phyloP scores from a whole-genome alignment of 1,284 basidiomycete species.

The Xanthoconium separans region DNA sequence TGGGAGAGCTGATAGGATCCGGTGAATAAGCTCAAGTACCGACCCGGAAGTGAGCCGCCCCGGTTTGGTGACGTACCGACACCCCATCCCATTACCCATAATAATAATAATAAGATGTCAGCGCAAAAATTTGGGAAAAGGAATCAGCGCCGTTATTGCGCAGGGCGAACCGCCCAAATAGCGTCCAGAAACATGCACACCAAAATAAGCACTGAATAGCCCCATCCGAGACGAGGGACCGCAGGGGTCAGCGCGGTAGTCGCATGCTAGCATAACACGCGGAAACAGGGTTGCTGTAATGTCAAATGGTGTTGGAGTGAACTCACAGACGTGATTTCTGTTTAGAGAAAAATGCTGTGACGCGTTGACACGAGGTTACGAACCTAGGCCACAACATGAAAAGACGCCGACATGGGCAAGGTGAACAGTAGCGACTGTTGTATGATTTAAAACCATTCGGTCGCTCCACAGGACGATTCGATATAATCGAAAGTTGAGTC shows the following conservation, averaged over 20 bases:
- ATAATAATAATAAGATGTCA: constrained; percentile 4
- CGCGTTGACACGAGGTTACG: constrained; percentile 19
- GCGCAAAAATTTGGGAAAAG: constrained; percentile 4
- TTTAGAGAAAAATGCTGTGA: constrained; percentile 22
- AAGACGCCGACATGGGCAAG: neutral
- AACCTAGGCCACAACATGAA: constrained; percentile 8
- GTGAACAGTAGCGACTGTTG: neutral
- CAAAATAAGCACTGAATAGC: neutral
- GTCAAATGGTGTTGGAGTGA: constrained; percentile 14
- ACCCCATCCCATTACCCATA: constrained; percentile 18
- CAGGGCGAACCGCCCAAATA: neutral
- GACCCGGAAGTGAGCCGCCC: constrained; percentile 11
- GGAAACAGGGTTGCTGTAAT: constrained; percentile 25
- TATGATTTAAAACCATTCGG: no score
- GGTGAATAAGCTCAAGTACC: constrained; percentile 10
- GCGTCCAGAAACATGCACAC: neutral
- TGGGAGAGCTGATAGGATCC: constrained; percentile 4
- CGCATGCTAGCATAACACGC: constrained; percentile 22
- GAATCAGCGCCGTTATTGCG: constrained; percentile 5
- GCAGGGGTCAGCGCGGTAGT: constrained; percentile 13
- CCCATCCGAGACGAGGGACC: constrained; percentile 2
- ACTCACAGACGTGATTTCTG: constrained; percentile 12
- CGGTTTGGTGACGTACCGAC: constrained; percentile 13
- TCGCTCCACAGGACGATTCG: neutral
- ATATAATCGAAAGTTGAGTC: neutral